phyloP scores from a whole-genome alignment of 768 basidiomycete genomes.

The Psilocybe sp. region DNA sequence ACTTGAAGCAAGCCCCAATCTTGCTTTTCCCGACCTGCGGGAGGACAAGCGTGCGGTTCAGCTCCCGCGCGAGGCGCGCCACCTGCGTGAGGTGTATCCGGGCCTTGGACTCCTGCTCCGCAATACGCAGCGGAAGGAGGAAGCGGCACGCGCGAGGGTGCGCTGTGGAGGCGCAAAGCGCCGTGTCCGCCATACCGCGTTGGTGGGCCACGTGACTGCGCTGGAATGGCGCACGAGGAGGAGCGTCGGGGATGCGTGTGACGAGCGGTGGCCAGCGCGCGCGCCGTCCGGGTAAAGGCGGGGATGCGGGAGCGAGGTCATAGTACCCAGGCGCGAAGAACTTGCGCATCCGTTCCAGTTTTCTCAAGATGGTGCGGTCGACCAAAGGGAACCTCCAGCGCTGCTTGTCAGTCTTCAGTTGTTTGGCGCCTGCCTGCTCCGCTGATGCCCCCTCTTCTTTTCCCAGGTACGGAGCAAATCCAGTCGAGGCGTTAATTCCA shows the following conservation, averaged over 20 bases:
- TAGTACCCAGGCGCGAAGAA: constrained; percentile 12
- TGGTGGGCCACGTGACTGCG: not conserved
- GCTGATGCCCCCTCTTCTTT: not conserved
- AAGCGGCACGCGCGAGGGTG: constrained; percentile 35
- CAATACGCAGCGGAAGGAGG: constrained; percentile 46
- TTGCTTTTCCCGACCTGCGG: constrained; percentile 59
- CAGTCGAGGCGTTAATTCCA: not conserved
- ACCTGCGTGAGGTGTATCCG: constrained; percentile 55
- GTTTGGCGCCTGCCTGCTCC: not conserved
- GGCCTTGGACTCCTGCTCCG: constrained; percentile 60
- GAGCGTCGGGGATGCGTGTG: constrained; percentile 5
- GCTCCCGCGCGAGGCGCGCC: constrained; percentile 39
- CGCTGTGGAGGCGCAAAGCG: constrained; percentile 12
- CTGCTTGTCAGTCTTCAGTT: not conserved
- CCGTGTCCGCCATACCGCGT: not conserved
- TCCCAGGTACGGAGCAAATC: too few species aligned
- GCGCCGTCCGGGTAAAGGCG: constrained; percentile 1
- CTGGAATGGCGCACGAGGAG: not conserved
- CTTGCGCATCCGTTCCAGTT: constrained; percentile 15
- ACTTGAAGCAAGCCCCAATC: constrained; percentile 48
- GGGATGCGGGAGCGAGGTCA: constrained; percentile 5
- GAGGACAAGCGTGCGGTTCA: constrained; percentile 58
- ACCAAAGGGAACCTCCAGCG: constrained; percentile 16
- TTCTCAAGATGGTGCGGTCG: constrained; percentile 12
- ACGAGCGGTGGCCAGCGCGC: constrained; percentile 2